Evolutionary conservation across 305 asterid species (phyloP).

Genomic region (Rubia peregrina): DNA sequence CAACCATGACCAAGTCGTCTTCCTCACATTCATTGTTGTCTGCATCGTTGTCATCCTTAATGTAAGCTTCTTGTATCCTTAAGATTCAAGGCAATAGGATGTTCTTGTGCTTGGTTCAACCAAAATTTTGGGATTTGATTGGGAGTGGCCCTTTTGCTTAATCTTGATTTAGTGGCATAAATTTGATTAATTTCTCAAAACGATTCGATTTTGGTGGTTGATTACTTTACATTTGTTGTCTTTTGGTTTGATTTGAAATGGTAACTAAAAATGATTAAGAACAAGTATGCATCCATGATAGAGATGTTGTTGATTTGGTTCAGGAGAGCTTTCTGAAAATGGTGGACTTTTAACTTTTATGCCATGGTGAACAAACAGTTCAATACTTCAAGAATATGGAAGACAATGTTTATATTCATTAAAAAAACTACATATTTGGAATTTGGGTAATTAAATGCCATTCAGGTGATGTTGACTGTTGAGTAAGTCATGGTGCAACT

Average conservation of each 20-base stretch:
- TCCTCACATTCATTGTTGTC: slow-evolving; percentile 36
- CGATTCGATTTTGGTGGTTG: slow-evolving; percentile 1
- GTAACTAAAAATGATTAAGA: not conserved
- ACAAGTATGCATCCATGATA: not conserved
- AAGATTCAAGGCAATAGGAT: not conserved
- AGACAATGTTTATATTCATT: not conserved
- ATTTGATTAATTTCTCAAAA: not conserved
- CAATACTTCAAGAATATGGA: not conserved
- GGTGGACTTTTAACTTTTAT: no score
- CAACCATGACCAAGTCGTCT: slow-evolving; percentile 40
- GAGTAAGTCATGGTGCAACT: not conserved
- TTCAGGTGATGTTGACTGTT: not conserved
- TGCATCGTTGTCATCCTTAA: slow-evolving; percentile 42
- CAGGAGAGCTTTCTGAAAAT: not conserved
- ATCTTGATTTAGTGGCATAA: not conserved
- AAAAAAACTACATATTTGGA: not conserved
- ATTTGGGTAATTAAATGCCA: not conserved
- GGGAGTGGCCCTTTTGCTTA: not conserved
- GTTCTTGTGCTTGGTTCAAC: not conserved
- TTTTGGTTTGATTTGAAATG: not conserved
- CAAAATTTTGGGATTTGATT: not conserved
- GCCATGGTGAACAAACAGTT: not conserved
- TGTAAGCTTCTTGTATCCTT: slow-evolving; percentile 15
- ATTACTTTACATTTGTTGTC: not conserved
- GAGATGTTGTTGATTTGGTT: no score